Evolutionary conservation across 345 rosid species (phyloP).

Genomic region (Bretschneidera sinensis): DNA sequence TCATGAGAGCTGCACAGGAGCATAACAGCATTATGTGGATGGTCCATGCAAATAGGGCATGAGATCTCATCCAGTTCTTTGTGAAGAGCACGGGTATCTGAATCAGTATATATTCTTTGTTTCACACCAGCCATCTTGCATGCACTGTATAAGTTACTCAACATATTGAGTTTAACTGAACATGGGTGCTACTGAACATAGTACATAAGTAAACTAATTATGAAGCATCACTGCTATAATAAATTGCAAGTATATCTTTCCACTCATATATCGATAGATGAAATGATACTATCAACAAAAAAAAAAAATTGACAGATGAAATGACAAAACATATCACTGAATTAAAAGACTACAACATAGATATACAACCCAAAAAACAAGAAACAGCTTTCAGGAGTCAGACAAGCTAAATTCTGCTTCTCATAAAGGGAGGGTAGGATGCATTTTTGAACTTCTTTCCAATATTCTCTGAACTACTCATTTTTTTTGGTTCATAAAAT

Average conservation of each 20-base stretch:
- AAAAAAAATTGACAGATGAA: slow-evolving; percentile 4
- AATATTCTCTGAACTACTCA: too few relatives aligned
- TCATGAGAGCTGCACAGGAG: slow-evolving; percentile 83
- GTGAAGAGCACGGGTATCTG: slow-evolving; percentile 64
- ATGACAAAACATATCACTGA: background rate
- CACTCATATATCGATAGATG: background rate
- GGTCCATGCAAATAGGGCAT: slow-evolving; percentile 97
- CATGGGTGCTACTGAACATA: slow-evolving; percentile 14
- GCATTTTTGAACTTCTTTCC: too few relatives aligned
- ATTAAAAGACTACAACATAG: too few relatives aligned
- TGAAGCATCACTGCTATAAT: slow-evolving; percentile 2
- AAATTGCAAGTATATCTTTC: too few relatives aligned
- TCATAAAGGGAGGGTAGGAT: too few relatives aligned
- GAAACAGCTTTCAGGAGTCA: too few relatives aligned
- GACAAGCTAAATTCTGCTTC: too few relatives aligned
- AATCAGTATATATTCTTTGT: slow-evolving; percentile 67
- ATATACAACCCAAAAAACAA: too few relatives aligned
- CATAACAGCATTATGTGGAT: slow-evolving; percentile 95
- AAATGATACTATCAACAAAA: too few relatives aligned
- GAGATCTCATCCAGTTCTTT: slow-evolving; percentile 86
- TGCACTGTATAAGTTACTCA: slow-evolving; percentile 77
- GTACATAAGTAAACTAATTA: slow-evolving; percentile 11
- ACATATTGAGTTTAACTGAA: slow-evolving; percentile 54
- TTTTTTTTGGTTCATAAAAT: too few relatives aligned
- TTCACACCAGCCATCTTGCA: slow-evolving; percentile 95